Evolutionary conservation across 2,329 filamentous ascomycete genomes (phyloP).

Genomic region (Tolypocladium guangdongense): DNA sequence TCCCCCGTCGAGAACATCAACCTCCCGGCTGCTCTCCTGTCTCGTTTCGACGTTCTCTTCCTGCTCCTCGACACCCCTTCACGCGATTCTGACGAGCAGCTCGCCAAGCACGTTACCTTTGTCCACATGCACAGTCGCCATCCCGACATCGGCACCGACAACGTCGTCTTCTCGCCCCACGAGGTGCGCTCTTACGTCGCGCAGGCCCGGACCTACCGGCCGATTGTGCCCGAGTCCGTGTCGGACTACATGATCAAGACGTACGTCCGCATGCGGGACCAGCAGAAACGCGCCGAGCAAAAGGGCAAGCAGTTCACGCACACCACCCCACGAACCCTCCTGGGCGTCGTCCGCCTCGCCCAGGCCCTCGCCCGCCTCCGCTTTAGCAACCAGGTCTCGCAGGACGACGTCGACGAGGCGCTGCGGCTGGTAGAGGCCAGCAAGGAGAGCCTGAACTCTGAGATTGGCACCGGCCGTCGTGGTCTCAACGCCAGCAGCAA

Average conservation of each 20-base stretch:
- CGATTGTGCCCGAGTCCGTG: constrained; percentile 71
- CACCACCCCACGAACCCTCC: constrained; percentile 84
- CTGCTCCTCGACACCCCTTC: constrained; percentile 90
- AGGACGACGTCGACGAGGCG: constrained; percentile 93
- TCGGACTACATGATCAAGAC: constrained; percentile 96
- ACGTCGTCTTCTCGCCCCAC: constrained; percentile 75
- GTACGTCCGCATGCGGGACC: constrained; percentile 87
- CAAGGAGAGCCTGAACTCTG: constrained; percentile 78
- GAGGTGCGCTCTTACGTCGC: constrained; percentile 96
- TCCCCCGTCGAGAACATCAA: constrained; percentile 99
- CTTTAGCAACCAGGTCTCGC: constrained; percentile 74
- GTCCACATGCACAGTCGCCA: constrained; percentile 97
- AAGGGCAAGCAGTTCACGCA: constrained; percentile 88
- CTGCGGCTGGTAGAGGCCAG: constrained; percentile 83
- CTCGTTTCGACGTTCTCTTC: constrained; percentile 95
- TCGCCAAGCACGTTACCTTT: constrained; percentile 89
- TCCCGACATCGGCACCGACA: constrained; percentile 54
- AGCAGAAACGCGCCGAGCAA: constrained; percentile 84
- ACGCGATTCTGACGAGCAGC: constrained; percentile 80
- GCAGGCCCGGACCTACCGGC: constrained; percentile 79
- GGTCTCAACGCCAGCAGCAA: constrained; percentile 74
- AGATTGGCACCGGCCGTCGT: constrained; percentile 47
- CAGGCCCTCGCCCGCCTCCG: constrained; percentile 88
- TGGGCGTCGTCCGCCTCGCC: constrained; percentile 84
- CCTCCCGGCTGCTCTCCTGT: constrained; percentile 89